Evolutionary conservation across 1,139 yeast genomes (phyloP).

Genomic region (Zygoascus meyerae): DNA sequence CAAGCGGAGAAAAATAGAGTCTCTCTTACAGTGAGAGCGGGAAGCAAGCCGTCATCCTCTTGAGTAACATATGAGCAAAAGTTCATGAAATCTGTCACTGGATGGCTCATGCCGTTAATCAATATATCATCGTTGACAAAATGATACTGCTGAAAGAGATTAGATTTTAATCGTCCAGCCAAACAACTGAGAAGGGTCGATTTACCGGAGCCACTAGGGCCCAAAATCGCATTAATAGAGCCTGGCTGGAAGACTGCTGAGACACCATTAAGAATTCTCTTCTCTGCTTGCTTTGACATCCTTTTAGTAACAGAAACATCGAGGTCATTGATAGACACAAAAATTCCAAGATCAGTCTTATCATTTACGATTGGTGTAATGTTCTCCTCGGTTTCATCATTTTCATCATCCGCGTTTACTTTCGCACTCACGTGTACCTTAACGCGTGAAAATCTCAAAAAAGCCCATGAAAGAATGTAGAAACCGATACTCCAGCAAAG

Average conservation of each 20-base stretch:
- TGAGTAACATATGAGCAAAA: constrained; percentile 74
- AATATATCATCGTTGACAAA: constrained; percentile 38
- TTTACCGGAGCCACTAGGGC: constrained; percentile 87
- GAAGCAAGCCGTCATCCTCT: constrained; percentile 65
- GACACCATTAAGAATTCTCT: constrained; percentile 43
- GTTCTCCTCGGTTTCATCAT: constrained; percentile 7
- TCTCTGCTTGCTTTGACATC: constrained; percentile 12
- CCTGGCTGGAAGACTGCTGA: constrained; percentile 57
- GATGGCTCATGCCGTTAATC: constrained; percentile 41
- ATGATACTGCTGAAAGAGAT: constrained; percentile 37
- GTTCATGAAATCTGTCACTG: constrained; percentile 42
- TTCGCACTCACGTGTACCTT: constrained; percentile 36
- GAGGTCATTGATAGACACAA: constrained; percentile 20
- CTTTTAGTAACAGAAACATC: constrained; percentile 19
- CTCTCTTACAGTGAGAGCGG: constrained; percentile 70
- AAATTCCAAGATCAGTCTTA: constrained; percentile 10
- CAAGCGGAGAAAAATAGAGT: constrained; percentile 68
- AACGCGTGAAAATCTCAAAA: constrained; percentile 42
- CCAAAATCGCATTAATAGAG: constrained; percentile 76
- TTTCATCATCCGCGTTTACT: constrained; percentile 3
- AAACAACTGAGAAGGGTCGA: constrained; percentile 64
- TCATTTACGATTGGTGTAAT: not conserved
- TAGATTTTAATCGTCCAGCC: constrained; percentile 55
- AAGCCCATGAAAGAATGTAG: constrained; percentile 42
- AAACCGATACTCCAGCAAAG: constrained; percentile 58